Evolutionary conservation across 202 grass and related monocot species (phyloP), one percentile per base, ranked within the genome.

Genomic region (Setaria viridis): DNA sequence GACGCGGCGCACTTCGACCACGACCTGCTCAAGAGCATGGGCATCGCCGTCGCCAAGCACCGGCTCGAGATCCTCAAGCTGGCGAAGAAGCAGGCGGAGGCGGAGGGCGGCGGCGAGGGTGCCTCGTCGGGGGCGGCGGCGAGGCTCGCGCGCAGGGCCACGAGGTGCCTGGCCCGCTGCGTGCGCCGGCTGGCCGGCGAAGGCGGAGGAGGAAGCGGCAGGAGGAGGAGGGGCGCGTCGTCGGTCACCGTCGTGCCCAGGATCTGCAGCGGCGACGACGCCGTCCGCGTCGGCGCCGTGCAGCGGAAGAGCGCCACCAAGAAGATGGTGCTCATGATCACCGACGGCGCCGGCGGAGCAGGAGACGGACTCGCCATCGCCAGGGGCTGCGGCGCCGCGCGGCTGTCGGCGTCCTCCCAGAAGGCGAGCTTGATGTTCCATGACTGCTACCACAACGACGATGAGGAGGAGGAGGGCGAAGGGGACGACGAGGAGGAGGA

Each of bases 11-110:
- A 94, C 83, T 97, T 97, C 86, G 90, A 97, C 82, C 94, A 97
- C 82, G 94, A 97, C 82, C 91, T 97, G 80, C 88, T 97, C 79
- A 94, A 87, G 82, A 97, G 94, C 90, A 97, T 97, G 92, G 94
- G 94, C 84, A 90, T 97, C 77, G 69, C 81, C 88, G 74, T 94
- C 59, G 94, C 94, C 80, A 97, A 97, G 91, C 94, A 96, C 88
- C 90, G 94, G 60, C 85, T 97, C 49, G 85, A 97, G 72, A 94
- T 97, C 72, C 94, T 97, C 83, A 94, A 94, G 89, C 83, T 94
- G 12, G 87, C 91, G 39, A 90, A 32, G 89, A 96, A 88, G 59
- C 79, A 91, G 41, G 21, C 53, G 35, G 49, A 8, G 13, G 29
- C 4, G 10, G 13, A 6, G 0, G 3, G 25, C 8, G 47, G n/a